A percentile compares a stretch with the other conserved stretches of the same genome.
These are phyloP conservation scores for Endocalyx cinctus DNA, from an alignment of 2,329 filamentous ascomycete species.

Conservation along the genomic window DNA sequence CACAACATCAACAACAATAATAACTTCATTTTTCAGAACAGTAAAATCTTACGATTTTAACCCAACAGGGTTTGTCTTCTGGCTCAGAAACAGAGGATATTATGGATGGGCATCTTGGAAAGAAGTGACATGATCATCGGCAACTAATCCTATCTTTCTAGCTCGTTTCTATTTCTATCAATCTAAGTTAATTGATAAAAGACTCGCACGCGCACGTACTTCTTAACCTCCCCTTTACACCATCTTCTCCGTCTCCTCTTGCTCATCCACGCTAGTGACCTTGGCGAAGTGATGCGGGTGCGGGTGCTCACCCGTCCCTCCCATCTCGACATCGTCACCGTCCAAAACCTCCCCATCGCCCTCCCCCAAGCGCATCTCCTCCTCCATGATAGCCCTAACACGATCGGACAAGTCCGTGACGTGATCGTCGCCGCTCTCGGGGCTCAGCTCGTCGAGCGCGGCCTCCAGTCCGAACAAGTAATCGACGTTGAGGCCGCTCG, in stretches of 20 bases:
- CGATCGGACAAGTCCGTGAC: slow-evolving; percentile 74
- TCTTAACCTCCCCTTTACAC: slow-evolving; percentile 7
- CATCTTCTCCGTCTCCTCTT: slow-evolving; percentile 46
- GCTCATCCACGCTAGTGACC: slow-evolving; percentile 48
- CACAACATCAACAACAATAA: too few species aligned
- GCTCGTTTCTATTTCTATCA: slow-evolving; percentile 7
- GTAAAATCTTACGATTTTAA: too few species aligned
- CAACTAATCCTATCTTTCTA: too few species aligned
- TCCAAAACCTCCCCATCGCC: neutral
- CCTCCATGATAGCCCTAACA: slow-evolving; percentile 57
- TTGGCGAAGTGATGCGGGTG: slow-evolving; percentile 35
- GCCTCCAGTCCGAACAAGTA: slow-evolving; percentile 79
- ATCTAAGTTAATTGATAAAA: too few species aligned
- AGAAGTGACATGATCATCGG: too few species aligned
- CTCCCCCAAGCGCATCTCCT: slow-evolving; percentile 2
- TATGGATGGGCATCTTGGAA: too few species aligned
- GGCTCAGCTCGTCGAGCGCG: slow-evolving; percentile 67
- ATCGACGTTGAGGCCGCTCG: slow-evolving; percentile 85
- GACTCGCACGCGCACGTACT: too few species aligned
- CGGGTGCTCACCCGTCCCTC: slow-evolving; percentile 4
- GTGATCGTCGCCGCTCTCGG: slow-evolving; percentile 77
- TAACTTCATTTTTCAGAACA: too few species aligned
- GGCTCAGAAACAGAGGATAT: too few species aligned
- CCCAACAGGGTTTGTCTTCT: too few species aligned
- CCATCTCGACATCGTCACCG: neutral